Conservation (phyloP, 257 asterid genomes). For the Paulownia fortunei region DNA sequence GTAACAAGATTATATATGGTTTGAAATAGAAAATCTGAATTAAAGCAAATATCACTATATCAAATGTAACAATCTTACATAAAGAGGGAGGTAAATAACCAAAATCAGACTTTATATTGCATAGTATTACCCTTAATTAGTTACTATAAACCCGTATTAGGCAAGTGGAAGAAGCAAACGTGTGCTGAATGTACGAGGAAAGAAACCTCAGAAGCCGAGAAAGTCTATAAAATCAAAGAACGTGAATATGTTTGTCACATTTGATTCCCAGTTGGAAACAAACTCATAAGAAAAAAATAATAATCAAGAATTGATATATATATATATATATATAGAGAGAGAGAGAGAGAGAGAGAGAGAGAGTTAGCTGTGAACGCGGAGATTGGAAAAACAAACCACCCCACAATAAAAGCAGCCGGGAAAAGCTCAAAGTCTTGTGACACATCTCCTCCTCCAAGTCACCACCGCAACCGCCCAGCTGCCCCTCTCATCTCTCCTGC, state of each 20-base stretch:
- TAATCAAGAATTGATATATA: not conserved
- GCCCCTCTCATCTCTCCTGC: conserved; percentile 28
- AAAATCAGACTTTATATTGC: no score
- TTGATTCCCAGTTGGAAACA: not conserved
- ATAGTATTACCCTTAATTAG: no score
- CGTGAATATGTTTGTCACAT: not conserved
- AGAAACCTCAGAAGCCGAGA: not conserved
- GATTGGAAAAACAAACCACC: not conserved
- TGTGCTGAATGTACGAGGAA: not conserved
- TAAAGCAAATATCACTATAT: no score
- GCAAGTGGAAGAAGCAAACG: not conserved
- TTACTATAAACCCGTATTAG: no score
- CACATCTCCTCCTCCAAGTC: not conserved
- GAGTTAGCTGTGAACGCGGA: not conserved
- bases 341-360: not conserved
- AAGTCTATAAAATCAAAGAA: conserved; percentile 10
- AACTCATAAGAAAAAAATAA: not conserved
- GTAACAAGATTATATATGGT: no score
- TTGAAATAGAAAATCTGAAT: no score
- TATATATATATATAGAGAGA: not conserved
- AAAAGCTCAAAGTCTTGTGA: not conserved
- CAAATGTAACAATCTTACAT: no score
- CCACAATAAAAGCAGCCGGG: not conserved
- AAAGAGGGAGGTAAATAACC: no score
- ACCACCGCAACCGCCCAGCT: conserved; percentile 29